Conservation (phyloP, 1,284 basidiomycete genomes). For the Cryptococcus wingfieldii region DNA sequence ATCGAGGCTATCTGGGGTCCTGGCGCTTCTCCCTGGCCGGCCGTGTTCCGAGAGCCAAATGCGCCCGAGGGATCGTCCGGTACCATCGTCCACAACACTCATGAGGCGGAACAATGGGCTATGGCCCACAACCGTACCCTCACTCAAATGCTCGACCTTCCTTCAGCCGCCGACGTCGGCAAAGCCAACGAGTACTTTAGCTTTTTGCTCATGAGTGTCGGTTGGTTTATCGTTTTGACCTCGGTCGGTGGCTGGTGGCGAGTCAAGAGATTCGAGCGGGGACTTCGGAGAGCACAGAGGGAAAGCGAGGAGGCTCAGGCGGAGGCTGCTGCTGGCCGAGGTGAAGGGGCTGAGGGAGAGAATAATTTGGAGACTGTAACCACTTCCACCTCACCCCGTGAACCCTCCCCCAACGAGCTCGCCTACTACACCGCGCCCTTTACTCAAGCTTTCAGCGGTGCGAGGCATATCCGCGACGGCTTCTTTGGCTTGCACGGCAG, state of each 20-base stretch:
- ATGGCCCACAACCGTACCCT: constrained; percentile 40
- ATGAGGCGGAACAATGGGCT: constrained; percentile 48
- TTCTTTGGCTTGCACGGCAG: constrained; percentile 42
- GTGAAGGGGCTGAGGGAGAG: constrained; percentile 9
- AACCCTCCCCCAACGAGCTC: constrained; percentile 22
- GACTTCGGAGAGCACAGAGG: constrained; percentile 32
- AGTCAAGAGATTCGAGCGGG: constrained; percentile 60
- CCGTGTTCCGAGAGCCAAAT: constrained; percentile 17
- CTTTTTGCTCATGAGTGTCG: constrained; percentile 85
- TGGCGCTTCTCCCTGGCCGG: constrained; percentile 28
- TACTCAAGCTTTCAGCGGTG: constrained; percentile 28
- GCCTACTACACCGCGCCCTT: constrained; percentile 39
- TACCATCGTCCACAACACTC: constrained; percentile 43
- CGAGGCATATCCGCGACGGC: constrained; percentile 36
- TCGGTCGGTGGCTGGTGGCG: constrained; percentile 76
- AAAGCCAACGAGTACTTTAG: constrained; percentile 72
- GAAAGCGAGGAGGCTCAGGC: constrained; percentile 40
- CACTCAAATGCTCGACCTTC: constrained; percentile 31
- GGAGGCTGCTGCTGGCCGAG: constrained; percentile 20
- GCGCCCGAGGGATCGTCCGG: constrained; percentile 16
- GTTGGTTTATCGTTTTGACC: constrained; percentile 83
- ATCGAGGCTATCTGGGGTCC: constrained; percentile 40
- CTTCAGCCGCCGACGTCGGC: constrained; percentile 44
- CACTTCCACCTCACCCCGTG: constrained; percentile 8
- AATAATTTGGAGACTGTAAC: constrained; percentile 12